Base-by-base conservation (phyloP, 352 stramenopile genomes). In the Thalassiosira delicatula region DNA sequence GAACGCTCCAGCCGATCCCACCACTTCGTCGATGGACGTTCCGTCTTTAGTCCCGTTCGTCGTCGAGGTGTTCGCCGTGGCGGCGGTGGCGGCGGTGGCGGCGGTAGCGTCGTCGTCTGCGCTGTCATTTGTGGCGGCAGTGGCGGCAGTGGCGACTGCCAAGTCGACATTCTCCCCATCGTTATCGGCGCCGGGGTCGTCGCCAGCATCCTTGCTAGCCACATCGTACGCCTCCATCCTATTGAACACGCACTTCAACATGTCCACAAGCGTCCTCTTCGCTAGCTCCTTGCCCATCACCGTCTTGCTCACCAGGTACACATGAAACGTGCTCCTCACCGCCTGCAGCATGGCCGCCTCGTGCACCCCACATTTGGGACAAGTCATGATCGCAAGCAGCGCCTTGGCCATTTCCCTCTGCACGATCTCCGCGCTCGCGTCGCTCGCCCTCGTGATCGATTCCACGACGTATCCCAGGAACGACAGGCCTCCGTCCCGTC, bases 221-320 rank as follows among this genome's bases (percentile, higher is more conserved):
- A 72, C 70, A 74, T 92, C 87, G 69, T 90, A 91, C 37, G 80
- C 79, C 87, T 99, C 96, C 96, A 99, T 99, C 57, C 96, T 89
- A 85, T 97, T 95, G 84, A 99, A 98, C 0, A 99, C 96, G 70
- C 97, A 95, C 60, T 91, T 95, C 51, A 99, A 94, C 84, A 99
- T 98, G 84, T 99, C 96, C 78, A 98, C 94, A 17, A 99, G 85
- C 54, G 96, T 98, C 53, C 95, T 94, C 87, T 98, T 98, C 5
- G 97, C 95, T 2, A 97, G 93, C 7, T 95, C 97, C 70, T 97
- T 96, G 72, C 97, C 98, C 5, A 93, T 95, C 8, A 79, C 80
- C 65, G 93, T 97, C 81, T 98, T 90, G 4, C 80, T 83, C 17
- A 95, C 88, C 19, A 99, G 91, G 84, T 98, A 97, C 25, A 99